Evolutionary conservation across 1,284 basidiomycete species (phyloP), one percentile per base, ranked within the genome.

Genomic region (Ceratobasidium sp.): DNA sequence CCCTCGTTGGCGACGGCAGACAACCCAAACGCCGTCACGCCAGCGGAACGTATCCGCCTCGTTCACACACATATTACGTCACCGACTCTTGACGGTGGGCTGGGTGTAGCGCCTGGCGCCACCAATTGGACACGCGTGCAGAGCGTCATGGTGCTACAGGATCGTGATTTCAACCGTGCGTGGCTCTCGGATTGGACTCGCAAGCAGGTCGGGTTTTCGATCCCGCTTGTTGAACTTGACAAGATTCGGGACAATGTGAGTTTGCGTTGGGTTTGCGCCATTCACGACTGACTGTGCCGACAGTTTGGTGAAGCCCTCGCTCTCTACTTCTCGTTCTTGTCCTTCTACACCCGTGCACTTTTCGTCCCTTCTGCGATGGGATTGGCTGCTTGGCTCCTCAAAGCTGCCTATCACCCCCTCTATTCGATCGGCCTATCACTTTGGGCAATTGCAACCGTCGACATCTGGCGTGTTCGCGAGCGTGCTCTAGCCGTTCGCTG

Each of bases 271-370:
- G 37, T n/a, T 24, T 29, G 5, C 14, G 6, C 29, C 29, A 16
- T 27, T 48, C 34, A 14, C n/a, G 1, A 29, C 71, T 53, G 14
- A 63, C 48, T 13, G n/a, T 51, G 14, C 54, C n/a, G 58, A n/a
- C 77, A 95, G 89, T 96, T 95, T 80, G 94, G 96, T 16, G 94
- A 95, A 79, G 86, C 89, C 0, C 85, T 97, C 16, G 93, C 94
- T n/a, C 87, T 96, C 31, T 98, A 98, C 83, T 98, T 96, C 81
- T 88, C 89, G 69, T 98, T 96, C 84, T 86, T 98, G 11, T 88
- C 90, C 2, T 88, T 88, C 74, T 98, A 98, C 84, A 92, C 94
- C 0, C 86, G 87, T 48, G 89, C 90, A 37, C 87, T 96, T 43
- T 79, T 90, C 19, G 88, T 93, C 74, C 91, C 92, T 3, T 87